These are phyloP conservation scores for Isochrysis galbana DNA, from an alignment of 78 protist genomes.

Conservation along the genomic window DNA sequence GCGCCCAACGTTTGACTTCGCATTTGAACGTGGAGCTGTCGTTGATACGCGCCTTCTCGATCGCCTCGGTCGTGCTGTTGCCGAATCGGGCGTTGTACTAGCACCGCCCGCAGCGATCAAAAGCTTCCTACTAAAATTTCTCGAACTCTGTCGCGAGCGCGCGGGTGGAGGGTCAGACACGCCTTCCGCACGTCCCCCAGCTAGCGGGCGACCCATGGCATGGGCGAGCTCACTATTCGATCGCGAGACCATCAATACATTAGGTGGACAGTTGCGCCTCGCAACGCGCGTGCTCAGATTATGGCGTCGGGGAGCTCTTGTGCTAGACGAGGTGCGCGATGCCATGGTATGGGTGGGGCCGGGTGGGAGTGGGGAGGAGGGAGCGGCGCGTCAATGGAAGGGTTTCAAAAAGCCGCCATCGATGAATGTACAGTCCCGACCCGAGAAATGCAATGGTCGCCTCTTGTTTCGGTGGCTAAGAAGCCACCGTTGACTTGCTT, in stretches of 20 bases:
- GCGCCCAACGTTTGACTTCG: constrained; percentile 46
- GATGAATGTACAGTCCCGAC: no score
- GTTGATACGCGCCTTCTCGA: not conserved
- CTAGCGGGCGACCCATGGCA: no score
- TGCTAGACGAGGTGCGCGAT: constrained; percentile 43
- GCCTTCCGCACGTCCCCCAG: no score
- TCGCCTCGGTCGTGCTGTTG: not conserved
- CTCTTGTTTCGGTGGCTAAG: not conserved
- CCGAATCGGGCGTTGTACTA: not conserved
- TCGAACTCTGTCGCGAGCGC: constrained; percentile 41
- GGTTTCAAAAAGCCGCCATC: no score
- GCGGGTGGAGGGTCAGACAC: no score
- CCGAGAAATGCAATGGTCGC: no score
- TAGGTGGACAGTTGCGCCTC: not conserved
- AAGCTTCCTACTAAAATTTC: constrained; percentile 60
- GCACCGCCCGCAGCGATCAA: constrained; percentile 52
- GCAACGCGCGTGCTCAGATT: not conserved
- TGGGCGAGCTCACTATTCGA: no score
- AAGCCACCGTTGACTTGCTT: not conserved
- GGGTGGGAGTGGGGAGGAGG: no score
- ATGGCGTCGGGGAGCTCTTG: not conserved
- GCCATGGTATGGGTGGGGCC: no score
- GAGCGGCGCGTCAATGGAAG: no score
- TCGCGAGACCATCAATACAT: no score
- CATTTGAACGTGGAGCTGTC: constrained; percentile 39